Evolutionary conservation across 805 yeast species (phyloP).

Genomic region (Pichia pseudocactophila): DNA sequence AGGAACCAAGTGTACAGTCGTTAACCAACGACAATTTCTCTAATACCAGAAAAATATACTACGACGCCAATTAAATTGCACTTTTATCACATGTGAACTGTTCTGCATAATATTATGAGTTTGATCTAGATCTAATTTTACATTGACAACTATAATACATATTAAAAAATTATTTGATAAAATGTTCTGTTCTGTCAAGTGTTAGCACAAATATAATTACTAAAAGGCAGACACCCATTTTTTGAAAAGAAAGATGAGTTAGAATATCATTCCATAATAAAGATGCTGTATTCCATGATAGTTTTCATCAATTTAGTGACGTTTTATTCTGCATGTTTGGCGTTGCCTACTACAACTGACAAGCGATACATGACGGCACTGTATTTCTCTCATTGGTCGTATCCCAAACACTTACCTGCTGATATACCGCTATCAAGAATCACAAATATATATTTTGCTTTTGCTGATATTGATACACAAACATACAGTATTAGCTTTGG

Average conservation of each 20-base stretch:
- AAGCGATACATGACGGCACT: conserved; percentile 16
- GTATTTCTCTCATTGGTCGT: conserved; percentile 58
- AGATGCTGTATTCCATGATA: no score
- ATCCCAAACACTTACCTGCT: conserved; percentile 51
- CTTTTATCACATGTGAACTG: no score
- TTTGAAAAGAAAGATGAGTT: no score
- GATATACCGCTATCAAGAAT: conserved; percentile 50
- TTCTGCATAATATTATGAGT: no score
- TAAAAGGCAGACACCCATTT: no score
- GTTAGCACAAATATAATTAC: no score
- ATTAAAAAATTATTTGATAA: no score
- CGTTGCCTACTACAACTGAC: background rate
- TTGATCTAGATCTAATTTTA: no score
- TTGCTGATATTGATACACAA: conserved; percentile 46
- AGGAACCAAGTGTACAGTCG: conserved; percentile 22
- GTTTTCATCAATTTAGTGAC: no score
- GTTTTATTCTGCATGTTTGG: background rate
- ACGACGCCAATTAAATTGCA: conserved; percentile 17
- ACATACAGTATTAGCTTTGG: conserved; percentile 40
- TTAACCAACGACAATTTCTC: conserved; percentile 22
- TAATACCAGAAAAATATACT: conserved; percentile 21
- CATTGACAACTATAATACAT: no score
- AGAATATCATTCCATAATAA: no score
- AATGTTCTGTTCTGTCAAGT: no score
- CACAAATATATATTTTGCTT: conserved; percentile 74